Percentiles rank a stretch among this genome's conserved stretches.
Conservation (phyloP, 2,329 filamentous ascomycete species). For the Apiospora aurea region DNA sequence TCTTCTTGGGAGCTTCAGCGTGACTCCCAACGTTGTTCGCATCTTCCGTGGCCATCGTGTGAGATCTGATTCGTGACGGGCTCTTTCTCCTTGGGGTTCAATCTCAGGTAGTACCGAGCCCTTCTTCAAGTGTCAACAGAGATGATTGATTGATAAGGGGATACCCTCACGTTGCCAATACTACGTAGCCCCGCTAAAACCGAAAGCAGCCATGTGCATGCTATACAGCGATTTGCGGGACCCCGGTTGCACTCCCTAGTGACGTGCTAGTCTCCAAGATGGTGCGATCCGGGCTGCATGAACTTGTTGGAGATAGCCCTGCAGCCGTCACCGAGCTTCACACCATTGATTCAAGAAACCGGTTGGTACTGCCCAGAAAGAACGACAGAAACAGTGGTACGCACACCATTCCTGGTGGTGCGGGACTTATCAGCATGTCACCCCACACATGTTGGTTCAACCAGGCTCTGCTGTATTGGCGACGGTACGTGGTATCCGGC, state of each 20-base stretch:
- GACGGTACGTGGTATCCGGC: not conserved
- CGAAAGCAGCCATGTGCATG: not conserved
- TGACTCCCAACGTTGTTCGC: not conserved
- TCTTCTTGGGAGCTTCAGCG: constrained; percentile 47
- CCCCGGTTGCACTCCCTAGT: constrained; percentile 5
- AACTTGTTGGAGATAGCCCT: not conserved
- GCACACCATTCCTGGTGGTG: not conserved
- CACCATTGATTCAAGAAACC: not conserved
- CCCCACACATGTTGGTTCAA: not conserved
- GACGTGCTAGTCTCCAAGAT: constrained; percentile 25
- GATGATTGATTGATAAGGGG: not conserved
- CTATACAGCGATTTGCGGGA: constrained; percentile 11
- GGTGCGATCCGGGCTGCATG: constrained; percentile 15
- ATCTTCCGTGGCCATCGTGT: not conserved
- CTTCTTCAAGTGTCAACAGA: not conserved
- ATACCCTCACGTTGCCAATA: not conserved
- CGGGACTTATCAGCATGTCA: not conserved
- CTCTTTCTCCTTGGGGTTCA: not conserved
- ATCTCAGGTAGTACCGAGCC: not conserved
- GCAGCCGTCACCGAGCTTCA: not conserved
- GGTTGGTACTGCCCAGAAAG: not conserved
- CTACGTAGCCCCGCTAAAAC: not conserved
- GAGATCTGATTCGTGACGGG: not conserved
- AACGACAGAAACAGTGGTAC: not conserved
- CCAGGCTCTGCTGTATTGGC: not conserved